Percentiles rank a stretch among this genome's conserved stretches.
These are phyloP conservation scores for Pestalotiopsis sp. DNA, from an alignment of 2,329 filamentous ascomycete species.

Conservation along the genomic window DNA sequence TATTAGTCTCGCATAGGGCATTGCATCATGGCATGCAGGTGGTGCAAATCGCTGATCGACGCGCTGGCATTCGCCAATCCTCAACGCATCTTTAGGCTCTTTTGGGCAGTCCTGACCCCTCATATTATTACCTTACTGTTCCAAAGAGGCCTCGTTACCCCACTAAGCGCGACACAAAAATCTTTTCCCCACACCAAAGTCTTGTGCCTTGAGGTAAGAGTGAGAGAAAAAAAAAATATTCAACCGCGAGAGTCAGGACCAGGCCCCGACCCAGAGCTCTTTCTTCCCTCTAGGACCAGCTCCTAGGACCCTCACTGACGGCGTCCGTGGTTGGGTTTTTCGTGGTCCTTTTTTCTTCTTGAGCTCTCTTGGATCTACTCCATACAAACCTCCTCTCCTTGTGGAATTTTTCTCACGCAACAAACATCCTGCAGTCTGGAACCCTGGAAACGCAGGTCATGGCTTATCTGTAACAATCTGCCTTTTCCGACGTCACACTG, in stretches of 20 bases:
- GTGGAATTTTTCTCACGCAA: neutral
- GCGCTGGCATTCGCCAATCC: slow-evolving; percentile 15
- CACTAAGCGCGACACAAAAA: slow-evolving; percentile 10
- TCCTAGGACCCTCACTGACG: neutral
- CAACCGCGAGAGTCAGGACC: neutral
- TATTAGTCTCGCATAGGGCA: slow-evolving; percentile 7
- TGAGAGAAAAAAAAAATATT: neutral
- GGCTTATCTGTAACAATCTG: slow-evolving; percentile 11
- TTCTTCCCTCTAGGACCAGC: neutral
- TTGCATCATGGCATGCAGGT: slow-evolving; percentile 12
- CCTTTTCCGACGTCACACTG: neutral
- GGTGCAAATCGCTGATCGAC: slow-evolving; percentile 3
- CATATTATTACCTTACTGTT: slow-evolving; percentile 6
- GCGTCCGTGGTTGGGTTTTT: neutral
- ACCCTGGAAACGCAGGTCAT: slow-evolving; percentile 7
- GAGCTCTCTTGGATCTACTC: neutral
- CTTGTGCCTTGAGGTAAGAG: neutral
- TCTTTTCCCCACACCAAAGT: slow-evolving; percentile 3
- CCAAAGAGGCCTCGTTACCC: slow-evolving; percentile 8
- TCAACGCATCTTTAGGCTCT: neutral
- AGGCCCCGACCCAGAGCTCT: neutral
- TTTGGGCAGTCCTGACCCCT: slow-evolving; percentile 10
- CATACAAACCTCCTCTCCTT: neutral
- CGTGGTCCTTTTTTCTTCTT: neutral
- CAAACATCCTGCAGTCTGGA: slow-evolving; percentile 5